phyloP scores from a whole-genome alignment of 1,139 yeast species.

The Taiozyma sp. region DNA sequence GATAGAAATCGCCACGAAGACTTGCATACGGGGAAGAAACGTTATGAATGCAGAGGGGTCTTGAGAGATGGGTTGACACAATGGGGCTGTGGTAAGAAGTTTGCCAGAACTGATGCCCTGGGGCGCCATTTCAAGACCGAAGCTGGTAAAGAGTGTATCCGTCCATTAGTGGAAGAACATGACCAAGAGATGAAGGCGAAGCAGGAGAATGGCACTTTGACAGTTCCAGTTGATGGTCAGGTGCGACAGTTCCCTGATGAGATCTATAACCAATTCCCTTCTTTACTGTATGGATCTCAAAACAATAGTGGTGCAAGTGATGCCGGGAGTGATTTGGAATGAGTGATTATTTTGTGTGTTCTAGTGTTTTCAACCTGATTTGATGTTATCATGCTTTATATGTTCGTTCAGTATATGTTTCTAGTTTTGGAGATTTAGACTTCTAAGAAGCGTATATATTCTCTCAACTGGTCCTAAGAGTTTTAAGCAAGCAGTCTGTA shows the following conservation, averaged over 20 bases:
- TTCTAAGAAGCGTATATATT: slow-evolving; percentile 9
- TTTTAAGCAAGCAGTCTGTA: slow-evolving; percentile 8
- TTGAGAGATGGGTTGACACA: slow-evolving; percentile 49
- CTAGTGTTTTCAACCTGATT: background rate
- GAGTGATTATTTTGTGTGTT: background rate
- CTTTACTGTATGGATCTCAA: slow-evolving; percentile 3
- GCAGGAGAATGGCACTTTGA: slow-evolving; percentile 1
- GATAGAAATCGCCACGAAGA: slow-evolving; percentile 94
- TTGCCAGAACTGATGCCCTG: slow-evolving; percentile 94
- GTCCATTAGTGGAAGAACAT: slow-evolving; percentile 69
- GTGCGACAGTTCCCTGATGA: slow-evolving; percentile 12
- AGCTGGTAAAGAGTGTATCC: slow-evolving; percentile 82
- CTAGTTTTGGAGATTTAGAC: background rate
- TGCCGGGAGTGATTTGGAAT: slow-evolving; percentile 5
- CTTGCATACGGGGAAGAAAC: slow-evolving; percentile 85
- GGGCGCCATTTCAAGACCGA: slow-evolving; percentile 94
- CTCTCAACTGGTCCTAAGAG: no score
- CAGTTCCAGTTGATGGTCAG: slow-evolving; percentile 4
- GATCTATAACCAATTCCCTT: slow-evolving; percentile 15
- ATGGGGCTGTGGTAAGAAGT: slow-evolving; percentile 93
- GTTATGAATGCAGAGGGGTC: slow-evolving; percentile 77
- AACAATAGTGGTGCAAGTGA: slow-evolving; percentile 7
- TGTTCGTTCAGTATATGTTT: background rate
- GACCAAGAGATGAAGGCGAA: slow-evolving; percentile 29
- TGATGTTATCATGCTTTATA: background rate